Conservation (phyloP, 352 stramenopile species). For the Phytophthora idaei region DNA sequence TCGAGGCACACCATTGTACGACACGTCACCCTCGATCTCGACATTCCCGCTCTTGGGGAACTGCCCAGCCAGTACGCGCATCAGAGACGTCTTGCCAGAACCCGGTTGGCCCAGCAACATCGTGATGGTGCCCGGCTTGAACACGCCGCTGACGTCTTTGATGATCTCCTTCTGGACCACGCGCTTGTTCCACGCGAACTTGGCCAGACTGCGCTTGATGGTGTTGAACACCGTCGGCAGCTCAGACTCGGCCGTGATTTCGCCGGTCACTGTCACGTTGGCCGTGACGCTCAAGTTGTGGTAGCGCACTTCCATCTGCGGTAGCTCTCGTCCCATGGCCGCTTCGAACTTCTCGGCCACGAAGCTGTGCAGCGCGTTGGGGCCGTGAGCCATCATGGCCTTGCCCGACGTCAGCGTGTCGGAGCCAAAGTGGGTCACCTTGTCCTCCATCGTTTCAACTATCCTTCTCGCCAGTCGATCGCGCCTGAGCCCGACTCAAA, state of each 20-base stretch:
- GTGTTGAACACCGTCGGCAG: conserved; percentile 49
- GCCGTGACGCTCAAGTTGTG: conserved; percentile 23
- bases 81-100: conserved; percentile 32
- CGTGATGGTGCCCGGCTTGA: conserved; percentile 41
- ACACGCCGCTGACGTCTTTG: conserved; percentile 26
- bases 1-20: conserved; percentile 33
- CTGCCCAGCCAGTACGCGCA: conserved; percentile 27
- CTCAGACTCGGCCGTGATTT: conserved; percentile 20
- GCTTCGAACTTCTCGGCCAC: conserved; percentile 35
- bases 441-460: no score
- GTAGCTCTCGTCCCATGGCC: conserved; percentile 35
- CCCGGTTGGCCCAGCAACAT: conserved; percentile 38
- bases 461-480: no score
- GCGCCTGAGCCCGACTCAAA: no score
- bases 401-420: conserved; percentile 17
- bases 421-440: no score
- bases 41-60: conserved; percentile 31
- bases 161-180: conserved; percentile 41
- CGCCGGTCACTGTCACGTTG: conserved; percentile 29
- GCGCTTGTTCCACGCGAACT: conserved; percentile 38
- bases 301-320: conserved; percentile 45
- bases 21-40: conserved; percentile 27
- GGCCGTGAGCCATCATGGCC: conserved; percentile 31
- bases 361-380: conserved; percentile 36
- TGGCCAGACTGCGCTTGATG: conserved; percentile 31